These are phyloP conservation scores for Ustilago shanxiensis DNA, from an alignment of 1,284 basidiomycete genomes.

Conservation along the genomic window DNA sequence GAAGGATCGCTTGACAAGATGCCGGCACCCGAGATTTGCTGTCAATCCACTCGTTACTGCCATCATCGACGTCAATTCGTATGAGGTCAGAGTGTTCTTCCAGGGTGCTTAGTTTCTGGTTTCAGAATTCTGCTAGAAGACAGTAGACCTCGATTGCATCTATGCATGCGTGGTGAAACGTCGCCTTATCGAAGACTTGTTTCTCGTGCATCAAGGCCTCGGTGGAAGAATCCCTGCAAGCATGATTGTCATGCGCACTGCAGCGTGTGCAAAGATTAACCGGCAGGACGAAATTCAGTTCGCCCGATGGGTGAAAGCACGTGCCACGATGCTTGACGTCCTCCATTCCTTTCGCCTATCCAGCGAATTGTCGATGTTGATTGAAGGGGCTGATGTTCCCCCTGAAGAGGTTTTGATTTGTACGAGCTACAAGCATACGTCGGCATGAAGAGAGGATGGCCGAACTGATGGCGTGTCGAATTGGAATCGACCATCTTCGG, in stretches of 20 bases:
- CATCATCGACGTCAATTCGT: not conserved
- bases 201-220: not conserved
- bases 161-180: not conserved
- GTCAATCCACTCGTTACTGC: not conserved
- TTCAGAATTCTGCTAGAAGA: too few relatives aligned
- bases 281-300: not conserved
- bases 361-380: too few relatives aligned
- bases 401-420: too few relatives aligned
- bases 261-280: not conserved
- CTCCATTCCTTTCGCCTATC: too few relatives aligned
- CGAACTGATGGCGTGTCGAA: not conserved
- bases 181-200: not conserved
- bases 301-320: not conserved
- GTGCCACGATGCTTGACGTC: not conserved
- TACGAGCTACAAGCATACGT: too few relatives aligned
- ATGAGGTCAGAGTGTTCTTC: not conserved
- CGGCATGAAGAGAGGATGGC: too few relatives aligned
- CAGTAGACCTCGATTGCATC: not conserved
- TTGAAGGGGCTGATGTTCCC: too few relatives aligned
- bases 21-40: not conserved
- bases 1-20: not conserved
- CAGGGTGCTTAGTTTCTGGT: too few relatives aligned
- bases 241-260: not conserved
- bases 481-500: not conserved
- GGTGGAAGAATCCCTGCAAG: not conserved